Base-by-base conservation (phyloP, 2,329 filamentous ascomycete species). In the Botrytis galanthina region DNA sequence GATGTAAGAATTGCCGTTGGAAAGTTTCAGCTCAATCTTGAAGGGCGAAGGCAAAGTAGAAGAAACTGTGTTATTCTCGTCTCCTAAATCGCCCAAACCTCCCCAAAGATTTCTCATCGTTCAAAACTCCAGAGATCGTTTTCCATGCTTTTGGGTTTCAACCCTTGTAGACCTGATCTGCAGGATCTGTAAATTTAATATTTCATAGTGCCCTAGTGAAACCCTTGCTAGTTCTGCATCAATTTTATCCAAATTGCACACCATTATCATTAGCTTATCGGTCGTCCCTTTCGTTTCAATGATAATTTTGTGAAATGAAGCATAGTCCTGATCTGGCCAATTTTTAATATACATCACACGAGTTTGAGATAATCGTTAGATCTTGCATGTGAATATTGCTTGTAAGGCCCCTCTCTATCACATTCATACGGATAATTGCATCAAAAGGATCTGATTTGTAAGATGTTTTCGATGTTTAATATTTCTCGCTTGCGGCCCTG, bases 141-240 rank as follows among this genome's bases (percentile, higher is more conserved):
- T 54, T 51, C 46, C 46, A 67, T 54, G 39, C 62, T n/a, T 67
- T 67, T 67, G 46, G 32, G 48, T 67, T 67, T 42, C 32, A 51
- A 68, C 46, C 64, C 64, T 22, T 57, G 48, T 22, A 46, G 39
- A 26, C 26, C 39, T 54, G 74, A 75, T 75, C 76, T 75, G 76
- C 75, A 75, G 75, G 73, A 77, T 77, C 72, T 72, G 44, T 64
- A 64, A 70, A 77, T 73, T 75, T 76, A 76, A 78, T 78, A 78
- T 67, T 78, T 75, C 70, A 59, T 62, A 39, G 32, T 71, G 60
- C 22, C 20, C 22, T 39, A 29, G 64, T 54, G 62, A 72, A 61
- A 71, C 68, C 62, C 61, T n/a, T 59, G 48, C 44, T 63, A 72
- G 60, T 59, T 61, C 59, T 62, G 48, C 70, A 67, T 72, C 61